A percentile compares a stretch with the other conserved stretches of the same genome.
phyloP scores from a whole-genome alignment of 805 yeast species.

The Candida yuanshanica region DNA sequence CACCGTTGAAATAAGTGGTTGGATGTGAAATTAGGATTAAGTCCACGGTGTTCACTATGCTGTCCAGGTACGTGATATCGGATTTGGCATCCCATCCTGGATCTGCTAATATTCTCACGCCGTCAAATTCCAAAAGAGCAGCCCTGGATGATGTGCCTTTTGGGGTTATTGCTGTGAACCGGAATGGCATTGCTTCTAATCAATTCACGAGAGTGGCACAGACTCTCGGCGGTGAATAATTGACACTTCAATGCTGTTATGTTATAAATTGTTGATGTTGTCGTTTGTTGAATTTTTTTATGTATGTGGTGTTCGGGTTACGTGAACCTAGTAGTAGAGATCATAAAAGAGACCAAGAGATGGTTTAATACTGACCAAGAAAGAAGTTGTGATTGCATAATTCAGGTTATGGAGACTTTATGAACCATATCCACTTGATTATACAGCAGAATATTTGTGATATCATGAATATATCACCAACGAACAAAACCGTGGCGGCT shows the following conservation, averaged over 20 bases:
- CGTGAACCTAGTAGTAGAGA: too few relatives aligned
- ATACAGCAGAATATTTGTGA: too few relatives aligned
- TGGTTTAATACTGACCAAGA: too few relatives aligned
- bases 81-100: conserved; percentile 67
- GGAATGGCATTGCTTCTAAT: conserved; percentile 26
- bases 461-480: too few relatives aligned
- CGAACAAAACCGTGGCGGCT: too few relatives aligned
- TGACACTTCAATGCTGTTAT: not conserved
- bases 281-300: not conserved
- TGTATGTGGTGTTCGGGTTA: conserved; percentile 1
- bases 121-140: conserved; percentile 51
- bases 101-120: conserved; percentile 56
- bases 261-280: not conserved
- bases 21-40: conserved; percentile 83
- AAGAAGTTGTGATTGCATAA: too few relatives aligned
- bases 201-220: too few relatives aligned
- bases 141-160: conserved; percentile 28
- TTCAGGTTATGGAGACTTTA: too few relatives aligned
- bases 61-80: conserved; percentile 37
- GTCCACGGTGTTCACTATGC: conserved; percentile 46
- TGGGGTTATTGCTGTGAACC: conserved; percentile 23
- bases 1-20: conserved; percentile 72
- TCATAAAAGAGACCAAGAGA: too few relatives aligned
- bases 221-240: not conserved
- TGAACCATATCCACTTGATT: too few relatives aligned